These are phyloP conservation scores for Cladosporium velox DNA, from an alignment of 2,329 filamentous ascomycete species.

Conservation along the genomic window DNA sequence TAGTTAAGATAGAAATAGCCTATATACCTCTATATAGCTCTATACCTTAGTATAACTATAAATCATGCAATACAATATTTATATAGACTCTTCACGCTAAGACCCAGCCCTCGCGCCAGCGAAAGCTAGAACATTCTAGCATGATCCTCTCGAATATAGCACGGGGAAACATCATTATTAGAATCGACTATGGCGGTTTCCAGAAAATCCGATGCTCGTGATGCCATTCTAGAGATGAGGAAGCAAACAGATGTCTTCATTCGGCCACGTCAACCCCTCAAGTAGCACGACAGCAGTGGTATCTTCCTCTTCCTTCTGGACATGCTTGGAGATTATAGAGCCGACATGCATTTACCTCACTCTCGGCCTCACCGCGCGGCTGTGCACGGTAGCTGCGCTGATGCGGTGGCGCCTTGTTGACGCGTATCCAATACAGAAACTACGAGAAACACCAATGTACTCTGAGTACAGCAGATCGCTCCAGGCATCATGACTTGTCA, in stretches of 20 bases:
- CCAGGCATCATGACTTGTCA: background rate
- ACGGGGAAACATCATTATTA: background rate
- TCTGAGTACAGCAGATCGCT: background rate
- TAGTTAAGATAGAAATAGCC: too few species aligned
- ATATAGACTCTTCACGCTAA: background rate
- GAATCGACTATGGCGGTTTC: background rate
- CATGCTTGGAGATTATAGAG: background rate
- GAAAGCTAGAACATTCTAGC: background rate
- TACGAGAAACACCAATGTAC: background rate
- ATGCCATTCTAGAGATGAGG: background rate
- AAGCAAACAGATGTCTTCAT: background rate
- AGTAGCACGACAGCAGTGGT: background rate
- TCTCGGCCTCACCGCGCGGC: background rate
- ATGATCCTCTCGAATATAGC: too few species aligned
- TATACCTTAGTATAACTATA: too few species aligned
- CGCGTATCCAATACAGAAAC: background rate
- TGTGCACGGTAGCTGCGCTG: background rate
- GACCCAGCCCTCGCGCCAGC: background rate
- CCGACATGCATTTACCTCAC: background rate
- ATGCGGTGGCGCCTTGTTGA: background rate
- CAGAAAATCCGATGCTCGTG: background rate
- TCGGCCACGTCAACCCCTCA: background rate
- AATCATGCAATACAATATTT: too few species aligned
- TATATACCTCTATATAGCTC: too few species aligned
- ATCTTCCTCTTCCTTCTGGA: background rate